Base-by-base conservation (phyloP, 148 eudicot genomes). In the Cornus suecica region DNA sequence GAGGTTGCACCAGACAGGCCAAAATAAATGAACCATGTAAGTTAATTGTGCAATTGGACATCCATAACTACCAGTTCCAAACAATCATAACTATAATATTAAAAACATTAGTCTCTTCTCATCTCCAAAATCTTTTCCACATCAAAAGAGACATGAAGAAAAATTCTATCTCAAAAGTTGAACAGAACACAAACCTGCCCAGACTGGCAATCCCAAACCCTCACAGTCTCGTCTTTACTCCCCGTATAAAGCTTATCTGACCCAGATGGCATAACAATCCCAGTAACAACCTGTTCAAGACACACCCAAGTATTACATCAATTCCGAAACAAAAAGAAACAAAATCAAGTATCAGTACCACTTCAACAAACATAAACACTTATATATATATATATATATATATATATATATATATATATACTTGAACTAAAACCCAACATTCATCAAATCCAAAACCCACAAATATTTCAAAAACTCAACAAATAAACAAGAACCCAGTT, bases 201-300 rank as follows among this genome's bases (percentile, higher is more conserved):
- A 65, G 98, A 88, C 78, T 87, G 94, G 84, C 99, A 93, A 72
- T 96, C 99, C 98, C 99, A 96, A 54, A 96, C 82, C 80, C 92
- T 88, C 68, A 90, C 91, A 71, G 89, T 85, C 83, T 88, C 88
- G 31, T 96, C 99, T 88, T 90, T 90, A 73, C 97, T 87, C 60
- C 94, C 98, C 0, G 98, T 87, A 76, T 93, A 96, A 42, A 96
- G 94, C 83, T 93, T 96, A 83, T 91, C 99, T 5, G 96, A 90
- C 16, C 92, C 99, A 32, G 85, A 79, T 41, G 97, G 94, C 84
- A 86, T 78, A 65, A 95, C 81, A 69, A 96, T 96, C 54, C 98
- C 99, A 15, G 88, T 93, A 45, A 96, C 98, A 84, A 77, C 89
- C 99, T 95, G 85, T 56, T 52, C 52, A 32, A 79, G 70, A 68